Evolutionary conservation across 2,329 filamentous ascomycete species (phyloP).

Genomic region (Monosporascus sp.): DNA sequence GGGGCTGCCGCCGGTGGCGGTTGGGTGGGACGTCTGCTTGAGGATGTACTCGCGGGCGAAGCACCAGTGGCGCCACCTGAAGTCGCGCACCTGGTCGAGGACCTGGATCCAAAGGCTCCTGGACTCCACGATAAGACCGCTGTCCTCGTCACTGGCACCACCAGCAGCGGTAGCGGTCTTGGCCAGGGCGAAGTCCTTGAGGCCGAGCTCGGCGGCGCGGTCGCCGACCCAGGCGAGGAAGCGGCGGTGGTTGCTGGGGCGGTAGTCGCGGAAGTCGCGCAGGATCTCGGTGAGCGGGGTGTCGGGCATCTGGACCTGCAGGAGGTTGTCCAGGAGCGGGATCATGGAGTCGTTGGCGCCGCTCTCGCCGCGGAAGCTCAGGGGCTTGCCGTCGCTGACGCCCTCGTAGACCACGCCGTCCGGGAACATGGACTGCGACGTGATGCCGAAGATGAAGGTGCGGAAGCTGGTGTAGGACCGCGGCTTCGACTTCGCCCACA

Average conservation of each 20-base stretch:
- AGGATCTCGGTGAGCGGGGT: slow-evolving; percentile 87
- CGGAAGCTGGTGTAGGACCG: slow-evolving; percentile 83
- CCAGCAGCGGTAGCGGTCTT: slow-evolving; percentile 21
- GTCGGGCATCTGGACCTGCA: slow-evolving; percentile 79
- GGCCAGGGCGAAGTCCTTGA: slow-evolving; percentile 54
- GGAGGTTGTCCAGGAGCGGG: slow-evolving; percentile 74
- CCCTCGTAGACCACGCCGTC: slow-evolving; percentile 87
- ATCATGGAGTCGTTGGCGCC: slow-evolving; percentile 95
- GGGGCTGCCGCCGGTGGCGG: slow-evolving; percentile 73
- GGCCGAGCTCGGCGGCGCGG: slow-evolving; percentile 40
- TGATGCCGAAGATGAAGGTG: slow-evolving; percentile 96
- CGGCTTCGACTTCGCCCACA: slow-evolving; percentile 88
- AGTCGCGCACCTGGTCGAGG: slow-evolving; percentile 72
- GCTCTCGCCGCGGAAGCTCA: slow-evolving; percentile 84
- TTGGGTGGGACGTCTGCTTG: slow-evolving; percentile 69
- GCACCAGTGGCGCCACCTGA: slow-evolving; percentile 81
- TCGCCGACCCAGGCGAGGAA: slow-evolving; percentile 70
- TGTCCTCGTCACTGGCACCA: slow-evolving; percentile 17
- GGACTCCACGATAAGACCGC: slow-evolving; percentile 46
- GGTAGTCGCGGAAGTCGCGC: slow-evolving; percentile 81
- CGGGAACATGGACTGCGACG: slow-evolving; percentile 89
- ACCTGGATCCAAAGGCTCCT: slow-evolving; percentile 57
- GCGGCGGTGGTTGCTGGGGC: slow-evolving; percentile 80
- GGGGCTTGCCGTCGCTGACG: slow-evolving; percentile 61
- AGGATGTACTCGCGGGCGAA: slow-evolving; percentile 82